These are phyloP conservation scores for Cordyceps pruinosa DNA, from an alignment of 2,329 filamentous ascomycete species.

Conservation along the genomic window DNA sequence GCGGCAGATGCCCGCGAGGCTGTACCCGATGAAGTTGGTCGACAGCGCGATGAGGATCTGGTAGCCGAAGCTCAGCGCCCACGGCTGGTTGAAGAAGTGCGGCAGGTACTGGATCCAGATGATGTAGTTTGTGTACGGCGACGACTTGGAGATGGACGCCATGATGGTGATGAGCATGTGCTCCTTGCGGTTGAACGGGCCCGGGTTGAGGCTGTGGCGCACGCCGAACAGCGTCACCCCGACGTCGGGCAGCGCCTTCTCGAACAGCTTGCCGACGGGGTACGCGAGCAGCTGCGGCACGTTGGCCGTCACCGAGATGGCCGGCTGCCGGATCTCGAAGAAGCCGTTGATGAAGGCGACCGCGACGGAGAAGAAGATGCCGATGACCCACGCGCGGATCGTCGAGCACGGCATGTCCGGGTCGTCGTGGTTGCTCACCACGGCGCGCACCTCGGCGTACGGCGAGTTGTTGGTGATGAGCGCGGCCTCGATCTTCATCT, in stretches of 20 bases:
- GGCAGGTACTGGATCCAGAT: constrained; percentile 37
- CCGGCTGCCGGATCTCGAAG: constrained; percentile 30
- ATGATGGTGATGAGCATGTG: constrained; percentile 53
- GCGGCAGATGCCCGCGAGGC: constrained; percentile 43
- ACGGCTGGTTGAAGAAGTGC: constrained; percentile 36
- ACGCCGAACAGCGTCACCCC: constrained; percentile 35
- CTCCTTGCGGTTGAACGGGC: constrained; percentile 51
- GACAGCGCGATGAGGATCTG: constrained; percentile 31
- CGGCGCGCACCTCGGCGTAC: constrained; percentile 30
- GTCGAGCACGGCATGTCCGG: constrained; percentile 28
- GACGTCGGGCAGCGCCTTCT: constrained; percentile 38
- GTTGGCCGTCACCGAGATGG: constrained; percentile 28
- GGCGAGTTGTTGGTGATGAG: constrained; percentile 25
- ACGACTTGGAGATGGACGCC: constrained; percentile 44
- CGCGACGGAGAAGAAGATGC: constrained; percentile 24
- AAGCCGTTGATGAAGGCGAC: constrained; percentile 29
- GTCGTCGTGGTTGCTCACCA: constrained; percentile 32
- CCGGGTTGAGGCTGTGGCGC: constrained; percentile 42
- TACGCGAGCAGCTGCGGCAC: constrained; percentile 32
- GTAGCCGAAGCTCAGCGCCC: constrained; percentile 36
- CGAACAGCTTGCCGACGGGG: constrained; percentile 26
- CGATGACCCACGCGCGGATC: constrained; percentile 28
- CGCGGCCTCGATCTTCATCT: constrained; percentile 27
- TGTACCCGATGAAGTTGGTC: constrained; percentile 46
- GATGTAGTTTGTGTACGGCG: constrained; percentile 42